phyloP scores from a whole-genome alignment of 306 rosid genomes.

The Hippophae rhamnoides region DNA sequence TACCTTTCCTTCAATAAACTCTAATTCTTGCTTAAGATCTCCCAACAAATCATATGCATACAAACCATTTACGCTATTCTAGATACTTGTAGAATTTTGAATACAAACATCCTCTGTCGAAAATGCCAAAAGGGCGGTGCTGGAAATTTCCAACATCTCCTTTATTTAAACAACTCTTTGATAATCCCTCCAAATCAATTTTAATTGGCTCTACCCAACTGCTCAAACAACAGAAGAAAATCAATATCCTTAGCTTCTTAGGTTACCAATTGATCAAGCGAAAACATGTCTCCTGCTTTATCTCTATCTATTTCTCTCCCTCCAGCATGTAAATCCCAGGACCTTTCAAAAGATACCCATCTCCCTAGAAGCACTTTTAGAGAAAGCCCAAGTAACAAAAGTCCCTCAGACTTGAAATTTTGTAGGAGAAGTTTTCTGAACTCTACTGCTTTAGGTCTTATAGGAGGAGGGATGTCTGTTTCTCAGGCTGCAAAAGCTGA shows the following conservation, averaged over 20 bases:
- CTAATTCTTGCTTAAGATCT: too few relatives aligned
- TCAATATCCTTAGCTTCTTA: not conserved
- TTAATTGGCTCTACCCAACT: constrained; percentile 1
- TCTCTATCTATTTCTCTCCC: constrained; percentile 35
- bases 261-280: not conserved
- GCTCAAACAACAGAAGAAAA: not conserved
- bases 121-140: constrained; percentile 27
- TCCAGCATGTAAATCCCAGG: constrained; percentile 39
- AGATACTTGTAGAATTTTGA: constrained; percentile 23
- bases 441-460: constrained; percentile 24
- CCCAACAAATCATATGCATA: not conserved
- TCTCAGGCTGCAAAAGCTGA: constrained; percentile 41
- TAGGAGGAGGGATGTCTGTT: constrained; percentile 24
- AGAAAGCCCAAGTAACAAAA: constrained; percentile 26
- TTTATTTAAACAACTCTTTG: constrained; percentile 15
- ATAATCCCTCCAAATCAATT: constrained; percentile 17
- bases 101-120: not conserved
- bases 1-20: too few relatives aligned
- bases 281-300: constrained; percentile 36
- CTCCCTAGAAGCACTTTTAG: constrained; percentile 22
- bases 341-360: constrained; percentile 27
- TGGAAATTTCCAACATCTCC: constrained; percentile 31
- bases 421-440: constrained; percentile 37
- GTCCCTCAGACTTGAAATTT: constrained; percentile 19
- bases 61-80: constrained; percentile 3